Evolutionary conservation across 2,329 filamentous ascomycete species (phyloP).

Genomic region (Pseudogymnoascus sp.): DNA sequence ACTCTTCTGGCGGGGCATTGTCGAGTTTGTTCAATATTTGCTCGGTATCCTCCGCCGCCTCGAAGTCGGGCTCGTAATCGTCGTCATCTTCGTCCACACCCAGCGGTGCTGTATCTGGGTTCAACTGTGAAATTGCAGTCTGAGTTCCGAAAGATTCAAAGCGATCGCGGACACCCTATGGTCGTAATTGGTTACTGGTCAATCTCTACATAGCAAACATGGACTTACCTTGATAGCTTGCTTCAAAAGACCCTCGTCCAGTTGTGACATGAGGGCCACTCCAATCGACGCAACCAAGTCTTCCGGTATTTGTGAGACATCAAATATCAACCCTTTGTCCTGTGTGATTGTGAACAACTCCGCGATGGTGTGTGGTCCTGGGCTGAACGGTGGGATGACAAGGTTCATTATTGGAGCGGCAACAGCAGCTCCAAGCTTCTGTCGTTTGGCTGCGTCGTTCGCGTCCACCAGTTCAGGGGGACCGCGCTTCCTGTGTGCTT

Average conservation of each 20-base stretch:
- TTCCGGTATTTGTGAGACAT: conserved; percentile 71
- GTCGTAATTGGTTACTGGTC: conserved; percentile 19
- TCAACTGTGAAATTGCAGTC: conserved; percentile 33
- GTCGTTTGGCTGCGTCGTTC: conserved; percentile 73
- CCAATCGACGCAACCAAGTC: conserved; percentile 74
- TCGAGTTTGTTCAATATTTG: conserved; percentile 75
- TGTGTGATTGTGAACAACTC: conserved; percentile 82
- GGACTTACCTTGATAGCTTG: conserved; percentile 64
- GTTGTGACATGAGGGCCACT: conserved; percentile 67
- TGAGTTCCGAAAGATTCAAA: conserved; percentile 30
- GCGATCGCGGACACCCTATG: conserved; percentile 47
- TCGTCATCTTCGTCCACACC: conserved; percentile 76
- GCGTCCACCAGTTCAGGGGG: conserved; percentile 65
- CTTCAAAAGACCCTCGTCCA: conserved; percentile 63
- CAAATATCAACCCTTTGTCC: conserved; percentile 42
- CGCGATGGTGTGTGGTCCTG: conserved; percentile 71
- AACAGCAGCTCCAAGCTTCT: conserved; percentile 56
- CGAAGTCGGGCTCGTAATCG: conserved; percentile 87
- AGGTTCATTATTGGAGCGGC: conserved; percentile 32
- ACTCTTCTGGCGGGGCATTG: conserved; percentile 54
- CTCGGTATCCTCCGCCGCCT: conserved; percentile 68
- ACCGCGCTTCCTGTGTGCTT: conserved; percentile 69
- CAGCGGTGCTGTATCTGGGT: conserved; percentile 54
- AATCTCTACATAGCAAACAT: neutral
- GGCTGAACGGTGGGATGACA: conserved; percentile 63